Percentiles rank a stretch among this genome's conserved stretches.
phyloP scores from a whole-genome alignment of 2,329 filamentous ascomycete species.

The Catunica adiposa region DNA sequence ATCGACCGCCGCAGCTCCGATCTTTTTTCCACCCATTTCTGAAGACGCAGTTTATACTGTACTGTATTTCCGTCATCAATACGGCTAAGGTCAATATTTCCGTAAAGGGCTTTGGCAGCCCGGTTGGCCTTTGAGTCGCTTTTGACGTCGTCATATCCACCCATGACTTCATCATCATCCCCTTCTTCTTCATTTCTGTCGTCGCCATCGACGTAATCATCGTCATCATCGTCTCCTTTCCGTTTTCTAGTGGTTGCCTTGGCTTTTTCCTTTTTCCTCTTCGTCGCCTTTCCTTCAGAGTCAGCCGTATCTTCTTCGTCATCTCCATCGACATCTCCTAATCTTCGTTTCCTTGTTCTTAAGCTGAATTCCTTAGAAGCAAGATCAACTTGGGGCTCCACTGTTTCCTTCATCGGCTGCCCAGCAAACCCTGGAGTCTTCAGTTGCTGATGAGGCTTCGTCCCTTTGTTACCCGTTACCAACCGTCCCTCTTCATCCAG shows the following conservation, averaged over 20 bases:
- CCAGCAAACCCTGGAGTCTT: constrained; percentile 52
- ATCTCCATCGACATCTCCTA: constrained; percentile 1
- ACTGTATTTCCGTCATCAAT: constrained; percentile 82
- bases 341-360: constrained; percentile 7
- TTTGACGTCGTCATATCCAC: constrained; percentile 13
- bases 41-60: constrained; percentile 59
- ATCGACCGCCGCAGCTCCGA: constrained; percentile 16
- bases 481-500: constrained; percentile 30
- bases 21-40: constrained; percentile 45
- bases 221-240: neutral
- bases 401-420: constrained; percentile 22
- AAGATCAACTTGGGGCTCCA: neutral
- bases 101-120: constrained; percentile 8
- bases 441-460: constrained; percentile 53
- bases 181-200: constrained; percentile 5
- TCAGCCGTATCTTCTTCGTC: constrained; percentile 28
- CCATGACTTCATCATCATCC: constrained; percentile 6
- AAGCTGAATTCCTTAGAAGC: constrained; percentile 10
- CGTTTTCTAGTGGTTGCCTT: constrained; percentile 1
- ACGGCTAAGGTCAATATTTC: constrained; percentile 32
- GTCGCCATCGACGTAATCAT: constrained; percentile 5
- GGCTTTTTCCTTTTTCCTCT: neutral
- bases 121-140: constrained; percentile 9
- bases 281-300: constrained; percentile 14
- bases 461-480: neutral